Conservation (phyloP, 225 moss, liverwort and hornwort genomes). For the Pseudoscleropodium purum region DNA sequence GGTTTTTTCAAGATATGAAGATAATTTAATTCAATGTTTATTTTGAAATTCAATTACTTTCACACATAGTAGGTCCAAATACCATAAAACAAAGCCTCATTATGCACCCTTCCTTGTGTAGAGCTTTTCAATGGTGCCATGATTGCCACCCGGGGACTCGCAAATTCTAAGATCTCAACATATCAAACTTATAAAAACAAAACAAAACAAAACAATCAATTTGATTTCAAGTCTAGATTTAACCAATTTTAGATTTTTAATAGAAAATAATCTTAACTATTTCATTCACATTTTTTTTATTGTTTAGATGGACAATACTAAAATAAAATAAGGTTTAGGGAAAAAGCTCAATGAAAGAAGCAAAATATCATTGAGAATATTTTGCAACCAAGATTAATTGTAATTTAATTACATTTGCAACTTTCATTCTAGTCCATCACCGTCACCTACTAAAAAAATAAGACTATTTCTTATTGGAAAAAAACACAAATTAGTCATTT, state of each 20-base stretch:
- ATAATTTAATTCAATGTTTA: too few relatives aligned
- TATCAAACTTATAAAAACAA: too few relatives aligned
- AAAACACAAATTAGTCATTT: background rate
- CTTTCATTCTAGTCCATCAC: rapidly evolving
- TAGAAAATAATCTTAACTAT: background rate
- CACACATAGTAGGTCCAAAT: too few relatives aligned
- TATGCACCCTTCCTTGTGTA: too few relatives aligned
- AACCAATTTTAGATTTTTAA: background rate
- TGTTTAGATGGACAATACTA: background rate
- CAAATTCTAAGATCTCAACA: too few relatives aligned
- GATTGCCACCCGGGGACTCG: too few relatives aligned
- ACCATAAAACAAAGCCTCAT: too few relatives aligned
- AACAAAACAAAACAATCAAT: too few relatives aligned
- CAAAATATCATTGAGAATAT: background rate
- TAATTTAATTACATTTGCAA: background rate
- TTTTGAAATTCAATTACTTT: too few relatives aligned
- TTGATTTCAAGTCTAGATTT: too few relatives aligned
- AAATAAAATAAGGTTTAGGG: background rate
- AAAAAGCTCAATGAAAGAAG: background rate
- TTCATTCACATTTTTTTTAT: background rate
- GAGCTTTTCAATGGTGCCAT: too few relatives aligned
- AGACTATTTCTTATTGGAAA: background rate
- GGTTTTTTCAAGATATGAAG: too few relatives aligned
- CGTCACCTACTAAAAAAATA: background rate
- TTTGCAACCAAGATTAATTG: background rate